A percentile compares a stretch with the other conserved stretches of the same genome.
Evolutionary conservation across 1,139 yeast species (phyloP).

Genomic region (Arxiozyma bovina): DNA sequence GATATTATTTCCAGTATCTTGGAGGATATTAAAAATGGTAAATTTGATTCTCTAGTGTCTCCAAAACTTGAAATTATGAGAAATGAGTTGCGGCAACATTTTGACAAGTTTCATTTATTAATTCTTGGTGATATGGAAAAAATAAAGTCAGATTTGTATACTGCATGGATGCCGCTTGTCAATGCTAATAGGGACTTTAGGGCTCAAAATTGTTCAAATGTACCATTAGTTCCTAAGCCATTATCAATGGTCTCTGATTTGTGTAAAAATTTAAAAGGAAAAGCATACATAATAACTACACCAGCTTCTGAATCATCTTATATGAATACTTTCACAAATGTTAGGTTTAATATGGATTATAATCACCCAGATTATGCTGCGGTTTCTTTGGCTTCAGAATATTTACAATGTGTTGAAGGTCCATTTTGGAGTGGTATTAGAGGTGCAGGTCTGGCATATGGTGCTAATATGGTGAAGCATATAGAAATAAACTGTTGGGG

Average conservation of each 20-base stretch:
- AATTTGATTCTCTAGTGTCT: constrained; percentile 33
- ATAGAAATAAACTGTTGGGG: constrained; percentile 61
- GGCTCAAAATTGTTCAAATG: neutral
- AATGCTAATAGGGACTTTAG: constrained; percentile 8
- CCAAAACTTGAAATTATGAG: constrained; percentile 52
- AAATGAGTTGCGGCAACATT: constrained; percentile 43
- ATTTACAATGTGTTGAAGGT: constrained; percentile 84
- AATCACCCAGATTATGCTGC: constrained; percentile 60
- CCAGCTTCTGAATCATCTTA: constrained; percentile 89
- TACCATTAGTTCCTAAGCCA: constrained; percentile 45
- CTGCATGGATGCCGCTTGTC: constrained; percentile 48
- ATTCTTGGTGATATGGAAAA: constrained; percentile 59
- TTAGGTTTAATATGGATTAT: constrained; percentile 50
- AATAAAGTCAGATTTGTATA: constrained; percentile 20
- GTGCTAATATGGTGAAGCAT: constrained; percentile 54
- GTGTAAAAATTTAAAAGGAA: constrained; percentile 46
- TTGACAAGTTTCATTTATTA: constrained; percentile 57
- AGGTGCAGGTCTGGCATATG: constrained; percentile 93
- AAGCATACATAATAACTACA: constrained; percentile 60
- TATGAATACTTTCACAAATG: constrained; percentile 49
- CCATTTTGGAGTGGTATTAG: constrained; percentile 96
- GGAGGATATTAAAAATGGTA: constrained; percentile 43
- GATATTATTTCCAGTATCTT: constrained; percentile 44
- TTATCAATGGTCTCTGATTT: constrained; percentile 45
- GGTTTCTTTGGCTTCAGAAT: constrained; percentile 65